Conservation (phyloP, 2,329 filamentous ascomycete genomes). For the Chaetomium strumarium region DNA sequence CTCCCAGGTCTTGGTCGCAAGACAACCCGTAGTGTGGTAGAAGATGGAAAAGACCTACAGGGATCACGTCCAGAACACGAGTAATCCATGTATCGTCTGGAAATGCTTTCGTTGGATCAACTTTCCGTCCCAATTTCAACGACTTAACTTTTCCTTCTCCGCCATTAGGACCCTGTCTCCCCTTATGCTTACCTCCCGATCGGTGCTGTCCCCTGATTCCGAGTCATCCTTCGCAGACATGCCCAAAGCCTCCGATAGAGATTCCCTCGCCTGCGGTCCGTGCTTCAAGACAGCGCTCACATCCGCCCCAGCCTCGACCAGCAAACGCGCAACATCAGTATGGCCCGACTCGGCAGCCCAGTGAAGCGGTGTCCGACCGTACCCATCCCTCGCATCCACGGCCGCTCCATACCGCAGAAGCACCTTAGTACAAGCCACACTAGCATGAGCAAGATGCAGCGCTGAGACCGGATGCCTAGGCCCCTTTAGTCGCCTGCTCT, state of each 20-base stretch:
- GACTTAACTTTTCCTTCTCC: too few species aligned
- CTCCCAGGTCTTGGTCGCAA: too few species aligned
- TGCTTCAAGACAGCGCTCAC: neutral
- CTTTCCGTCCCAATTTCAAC: too few species aligned
- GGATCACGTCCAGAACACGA: too few species aligned
- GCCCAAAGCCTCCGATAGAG: neutral
- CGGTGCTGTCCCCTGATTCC: neutral
- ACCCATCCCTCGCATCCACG: slow-evolving; percentile 8
- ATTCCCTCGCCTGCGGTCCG: neutral
- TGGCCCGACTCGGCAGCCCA: slow-evolving; percentile 15
- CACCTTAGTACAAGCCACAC: slow-evolving; percentile 6
- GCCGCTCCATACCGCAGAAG: slow-evolving; percentile 15
- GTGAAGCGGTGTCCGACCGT: slow-evolving; percentile 18
- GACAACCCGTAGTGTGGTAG: too few species aligned
- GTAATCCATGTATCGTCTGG: too few species aligned
- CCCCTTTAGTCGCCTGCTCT: neutral
- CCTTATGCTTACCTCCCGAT: neutral
- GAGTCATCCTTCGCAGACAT: neutral
- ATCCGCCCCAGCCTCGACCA: slow-evolving; percentile 11
- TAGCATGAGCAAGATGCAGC: slow-evolving; percentile 18
- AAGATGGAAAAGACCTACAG: too few species aligned
- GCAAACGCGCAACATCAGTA: slow-evolving; percentile 8
- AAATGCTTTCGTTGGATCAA: too few species aligned
- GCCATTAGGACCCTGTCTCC: too few species aligned
- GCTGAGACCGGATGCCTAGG: slow-evolving; percentile 11